Base-by-base conservation (phyloP, 352 stramenopile species). In the Phytophthora ohioensis region DNA sequence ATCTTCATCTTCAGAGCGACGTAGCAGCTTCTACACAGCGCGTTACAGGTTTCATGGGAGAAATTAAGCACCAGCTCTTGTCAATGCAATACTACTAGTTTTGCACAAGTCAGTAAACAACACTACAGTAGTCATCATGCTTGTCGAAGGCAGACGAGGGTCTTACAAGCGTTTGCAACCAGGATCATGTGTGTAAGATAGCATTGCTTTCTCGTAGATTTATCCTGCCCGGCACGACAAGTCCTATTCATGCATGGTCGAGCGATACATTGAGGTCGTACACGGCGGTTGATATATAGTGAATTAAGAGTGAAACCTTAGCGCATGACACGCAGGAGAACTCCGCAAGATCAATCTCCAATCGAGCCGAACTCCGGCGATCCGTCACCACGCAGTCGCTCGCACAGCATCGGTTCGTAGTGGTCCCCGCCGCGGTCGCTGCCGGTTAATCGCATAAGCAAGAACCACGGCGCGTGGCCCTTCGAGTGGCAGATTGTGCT, bases 401-500 rank as follows among this genome's bases (percentile, higher is more conserved):
- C 83, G 51, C 84, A 93, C 13, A 93, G 76, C 89, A 96, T 96
- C 13, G 89, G 89, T 67, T 96, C 89, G 76, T 96, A 96, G 64
- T 96, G 89, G 68, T 96, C 89, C 32, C 89, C 89, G 9, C 89
- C 89, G 51, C 89, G 87, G 60, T 96, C 89, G 59, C 82, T 91
- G 12, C 89, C 89, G 2, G 87, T 96, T 67, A 93, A 79, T 62
- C 89, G 87, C 89, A 96, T 96, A 32, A 96, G 73, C 66, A 96
- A 63, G 64, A 96, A 96, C 89, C 89, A 96, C 42, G 89, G 89
- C 17, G 86, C 82, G 43, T 93, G 81, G 38, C 89, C 89, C 68
- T 94, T 94, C 11, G 85, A 91, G 47, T 85, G 84, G 51, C 72
- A 79, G 21, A 88, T 84, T 11, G 64, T 71, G 46, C 67, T 85